phyloP scores from a whole-genome alignment of 495 filamentous ascomycete species.

The Xylaria venustula region DNA sequence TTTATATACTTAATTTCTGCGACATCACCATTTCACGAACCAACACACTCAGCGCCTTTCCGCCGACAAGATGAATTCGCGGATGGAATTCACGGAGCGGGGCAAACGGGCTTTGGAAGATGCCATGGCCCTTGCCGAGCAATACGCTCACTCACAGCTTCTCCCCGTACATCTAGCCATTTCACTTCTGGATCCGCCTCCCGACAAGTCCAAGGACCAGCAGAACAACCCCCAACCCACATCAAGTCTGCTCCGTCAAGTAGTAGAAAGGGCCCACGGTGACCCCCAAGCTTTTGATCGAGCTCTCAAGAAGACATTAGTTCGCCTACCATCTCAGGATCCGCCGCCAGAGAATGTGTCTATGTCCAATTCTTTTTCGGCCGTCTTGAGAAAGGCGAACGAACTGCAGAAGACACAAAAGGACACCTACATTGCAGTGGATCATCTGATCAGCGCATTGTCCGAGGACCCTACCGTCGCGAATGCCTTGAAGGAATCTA shows the following conservation, averaged over 20 bases:
- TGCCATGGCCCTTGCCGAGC: slow-evolving; percentile 75
- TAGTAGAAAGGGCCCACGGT: slow-evolving; percentile 89
- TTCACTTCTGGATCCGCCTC: slow-evolving; percentile 77
- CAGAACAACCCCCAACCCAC: slow-evolving; percentile 61
- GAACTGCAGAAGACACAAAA: slow-evolving; percentile 96
- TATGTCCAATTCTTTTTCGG: slow-evolving; percentile 75
- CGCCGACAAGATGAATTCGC: slow-evolving; percentile 45
- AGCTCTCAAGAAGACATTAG: slow-evolving; percentile 83
- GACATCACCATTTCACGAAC: background rate
- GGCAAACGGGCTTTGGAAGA: slow-evolving; percentile 85
- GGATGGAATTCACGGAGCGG: slow-evolving; percentile 87
- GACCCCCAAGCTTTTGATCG: slow-evolving; percentile 87
- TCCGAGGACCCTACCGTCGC: slow-evolving; percentile 76
- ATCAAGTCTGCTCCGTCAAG: slow-evolving; percentile 83
- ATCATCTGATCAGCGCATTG: slow-evolving; percentile 84
- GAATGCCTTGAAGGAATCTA: slow-evolving; percentile 73
- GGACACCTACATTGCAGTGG: slow-evolving; percentile 88
- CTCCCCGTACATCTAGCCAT: slow-evolving; percentile 86
- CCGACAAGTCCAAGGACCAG: slow-evolving; percentile 74
- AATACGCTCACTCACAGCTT: slow-evolving; percentile 88
- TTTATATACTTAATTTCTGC: no score
- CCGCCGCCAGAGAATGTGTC: slow-evolving; percentile 86
- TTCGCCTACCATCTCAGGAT: slow-evolving; percentile 88
- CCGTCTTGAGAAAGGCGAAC: slow-evolving; percentile 75
- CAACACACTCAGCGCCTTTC: background rate